Evolutionary conservation across 202 grass and related monocot genomes (phyloP).

Genomic region (Eragrostis tef): DNA sequence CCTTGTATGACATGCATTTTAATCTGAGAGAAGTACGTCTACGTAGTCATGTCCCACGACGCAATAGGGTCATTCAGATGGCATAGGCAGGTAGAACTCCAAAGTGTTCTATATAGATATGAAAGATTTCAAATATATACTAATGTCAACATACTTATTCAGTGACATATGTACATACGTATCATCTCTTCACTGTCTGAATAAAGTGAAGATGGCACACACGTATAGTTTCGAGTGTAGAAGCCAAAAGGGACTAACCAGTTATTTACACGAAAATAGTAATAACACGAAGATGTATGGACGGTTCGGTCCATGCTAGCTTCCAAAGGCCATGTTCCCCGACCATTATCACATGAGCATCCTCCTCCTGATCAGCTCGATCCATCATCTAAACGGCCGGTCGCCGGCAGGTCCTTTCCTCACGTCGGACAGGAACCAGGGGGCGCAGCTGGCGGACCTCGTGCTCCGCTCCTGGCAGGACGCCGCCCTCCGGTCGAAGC

Average conservation of each 20-base stretch:
- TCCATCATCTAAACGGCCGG: neutral
- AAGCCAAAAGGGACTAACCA: neutral
- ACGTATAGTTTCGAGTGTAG: neutral
- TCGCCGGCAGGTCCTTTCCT: neutral
- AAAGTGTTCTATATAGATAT: neutral
- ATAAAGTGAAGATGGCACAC: neutral
- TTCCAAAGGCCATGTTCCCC: too few species aligned
- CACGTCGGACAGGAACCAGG: conserved; percentile 43
- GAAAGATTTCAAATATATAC: neutral
- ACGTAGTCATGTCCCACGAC: too few species aligned
- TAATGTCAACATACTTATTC: neutral
- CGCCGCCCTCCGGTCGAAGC: conserved; percentile 57
- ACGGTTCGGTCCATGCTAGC: too few species aligned
- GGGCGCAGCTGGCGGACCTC: conserved; percentile 63
- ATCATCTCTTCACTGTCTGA: neutral
- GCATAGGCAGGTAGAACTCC: neutral
- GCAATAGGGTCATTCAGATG: neutral
- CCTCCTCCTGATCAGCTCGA: neutral
- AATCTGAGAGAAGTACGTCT: too few species aligned
- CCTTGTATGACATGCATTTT: too few species aligned
- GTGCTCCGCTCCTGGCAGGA: conserved; percentile 52
- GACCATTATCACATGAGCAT: neutral
- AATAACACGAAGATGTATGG: neutral
- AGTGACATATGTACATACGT: neutral
- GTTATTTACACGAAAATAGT: neutral